Evolutionary conservation across 495 filamentous ascomycete genomes (phyloP).

Genomic region (Glutinoglossum americanum): DNA sequence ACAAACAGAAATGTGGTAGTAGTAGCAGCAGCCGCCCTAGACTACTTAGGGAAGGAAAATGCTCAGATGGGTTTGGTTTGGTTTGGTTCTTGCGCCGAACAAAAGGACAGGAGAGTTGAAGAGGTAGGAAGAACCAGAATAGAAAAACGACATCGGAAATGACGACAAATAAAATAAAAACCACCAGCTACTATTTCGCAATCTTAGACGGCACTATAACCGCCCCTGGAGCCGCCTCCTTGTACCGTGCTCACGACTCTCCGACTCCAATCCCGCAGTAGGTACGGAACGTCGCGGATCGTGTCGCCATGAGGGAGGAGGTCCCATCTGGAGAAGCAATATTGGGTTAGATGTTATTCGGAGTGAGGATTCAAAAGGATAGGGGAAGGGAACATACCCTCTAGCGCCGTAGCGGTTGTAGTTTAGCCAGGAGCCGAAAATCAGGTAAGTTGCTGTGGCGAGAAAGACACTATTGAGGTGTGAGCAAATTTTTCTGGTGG

Average conservation of each 20-base stretch:
- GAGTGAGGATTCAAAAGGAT: no score
- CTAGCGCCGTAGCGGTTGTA: slow-evolving; percentile 91
- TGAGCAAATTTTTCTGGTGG: background rate
- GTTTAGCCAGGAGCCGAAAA: slow-evolving; percentile 97
- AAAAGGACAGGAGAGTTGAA: no score
- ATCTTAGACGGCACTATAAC: slow-evolving; percentile 80
- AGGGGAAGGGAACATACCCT: slow-evolving; percentile 14
- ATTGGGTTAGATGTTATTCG: background rate
- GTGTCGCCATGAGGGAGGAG: slow-evolving; percentile 83
- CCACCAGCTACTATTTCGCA: no score
- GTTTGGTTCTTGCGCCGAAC: no score
- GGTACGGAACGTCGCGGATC: slow-evolving; percentile 77
- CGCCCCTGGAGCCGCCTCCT: slow-evolving; percentile 58
- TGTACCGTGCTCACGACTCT: slow-evolving; percentile 65
- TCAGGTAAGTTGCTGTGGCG: slow-evolving; percentile 69
- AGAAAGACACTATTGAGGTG: slow-evolving; percentile 48
- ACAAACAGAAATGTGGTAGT: no score
- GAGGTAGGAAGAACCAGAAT: background rate
- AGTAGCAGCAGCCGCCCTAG: no score
- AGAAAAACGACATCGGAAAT: background rate
- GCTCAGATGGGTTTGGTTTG: no score
- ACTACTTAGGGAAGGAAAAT: no score
- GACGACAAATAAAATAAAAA: no score
- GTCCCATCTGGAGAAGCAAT: slow-evolving; percentile 42
- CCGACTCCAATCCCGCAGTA: slow-evolving; percentile 70